Base-by-base conservation (phyloP, 2,329 filamentous ascomycete species). In the Ophiostoma angusticollis region DNA sequence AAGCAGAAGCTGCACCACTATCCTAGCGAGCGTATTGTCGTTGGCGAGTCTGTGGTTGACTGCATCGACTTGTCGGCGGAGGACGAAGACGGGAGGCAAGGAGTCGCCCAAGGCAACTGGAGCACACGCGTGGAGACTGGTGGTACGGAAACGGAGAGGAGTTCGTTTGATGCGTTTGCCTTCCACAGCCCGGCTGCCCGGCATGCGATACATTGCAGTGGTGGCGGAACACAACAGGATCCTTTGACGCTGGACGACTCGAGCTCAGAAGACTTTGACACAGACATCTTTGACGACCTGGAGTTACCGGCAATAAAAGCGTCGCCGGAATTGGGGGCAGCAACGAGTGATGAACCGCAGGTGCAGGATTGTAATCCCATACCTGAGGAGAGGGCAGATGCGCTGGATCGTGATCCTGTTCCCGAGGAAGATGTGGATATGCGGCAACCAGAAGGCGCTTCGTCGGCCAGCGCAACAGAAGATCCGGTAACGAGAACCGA, bases 221-320 rank as follows among this genome's bases (percentile, higher is more conserved):
- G 42, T 2, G 38, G 38, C 0, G 39, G 41, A 7, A 44, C 42
- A 1, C 33, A 25, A 4, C 22, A 35, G 3, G 35, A 32, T 2
- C 47, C 44, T 0, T 40, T 38, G 19, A 37, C 24, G 16, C 14
- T 45, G 2, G 40, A 43, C 11, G 39, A 41, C 4, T 39, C 40
- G 0, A 35, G 22, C 1, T 33, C 29, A 5, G 42, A 42, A 11
- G 45, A 45, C 12, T 47, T 46, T 31, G 44, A 42, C 30, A 38
- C 41, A 6, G 40, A 44, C 17, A 42, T 47, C 5, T 48, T 48
- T 35, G 45, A 48, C 21, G 39, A 48, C 11, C 9, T 44, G 18
- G 41, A 45, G 3, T 9, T 44, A 5, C 29, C 21, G 6, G 24
- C 5, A 1, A 23, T 37, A 2, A 22, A 30, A 8, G 31, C 14